Percentiles rank a stretch among this genome's conserved stretches.
Evolutionary conservation across 2,329 filamentous ascomycete genomes (phyloP).

Genomic region (Trichoderma harzianum): DNA sequence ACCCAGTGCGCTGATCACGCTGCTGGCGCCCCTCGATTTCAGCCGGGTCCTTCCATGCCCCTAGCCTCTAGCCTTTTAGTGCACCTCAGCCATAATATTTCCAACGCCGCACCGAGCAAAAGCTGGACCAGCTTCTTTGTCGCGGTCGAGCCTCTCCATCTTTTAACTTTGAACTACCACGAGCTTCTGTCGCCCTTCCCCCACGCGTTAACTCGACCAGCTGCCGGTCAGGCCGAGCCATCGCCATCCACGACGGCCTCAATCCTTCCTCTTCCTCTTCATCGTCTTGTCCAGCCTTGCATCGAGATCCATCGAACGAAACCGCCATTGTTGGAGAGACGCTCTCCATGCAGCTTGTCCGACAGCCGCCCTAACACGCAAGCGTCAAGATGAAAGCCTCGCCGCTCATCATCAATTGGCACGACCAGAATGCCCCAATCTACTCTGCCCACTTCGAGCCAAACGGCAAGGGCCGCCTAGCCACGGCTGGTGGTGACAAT

Average conservation of each 20-base stretch:
- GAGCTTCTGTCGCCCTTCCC: conserved; percentile 1
- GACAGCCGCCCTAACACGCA: conserved; percentile 26
- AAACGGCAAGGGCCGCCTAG: conserved; percentile 83
- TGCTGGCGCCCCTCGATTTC: conserved; percentile 7
- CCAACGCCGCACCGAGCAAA: not conserved
- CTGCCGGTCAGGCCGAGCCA: conserved; percentile 3
- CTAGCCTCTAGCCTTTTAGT: not conserved
- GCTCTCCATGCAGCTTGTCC: conserved; percentile 31
- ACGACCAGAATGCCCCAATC: conserved; percentile 93
- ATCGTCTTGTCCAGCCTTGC: not conserved
- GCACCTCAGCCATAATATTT: not conserved
- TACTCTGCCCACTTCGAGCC: conserved; percentile 98
- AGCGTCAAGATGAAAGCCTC: conserved; percentile 80
- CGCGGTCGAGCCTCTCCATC: conserved; percentile 2
- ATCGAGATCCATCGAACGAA: not conserved
- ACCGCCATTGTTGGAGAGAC: not conserved
- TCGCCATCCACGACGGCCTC: not conserved
- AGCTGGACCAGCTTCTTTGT: conserved; percentile 3
- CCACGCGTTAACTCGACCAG: conserved; percentile 5
- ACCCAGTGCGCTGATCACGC: conserved; percentile 2
- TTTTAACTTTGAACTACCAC: conserved; percentile 5
- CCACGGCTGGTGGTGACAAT: conserved; percentile 93
- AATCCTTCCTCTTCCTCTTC: not conserved
- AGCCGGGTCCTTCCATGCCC: not conserved
- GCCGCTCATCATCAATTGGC: conserved; percentile 97